Base-by-base conservation (phyloP, 345 rosid genomes). In the Erodium maritimum region DNA sequence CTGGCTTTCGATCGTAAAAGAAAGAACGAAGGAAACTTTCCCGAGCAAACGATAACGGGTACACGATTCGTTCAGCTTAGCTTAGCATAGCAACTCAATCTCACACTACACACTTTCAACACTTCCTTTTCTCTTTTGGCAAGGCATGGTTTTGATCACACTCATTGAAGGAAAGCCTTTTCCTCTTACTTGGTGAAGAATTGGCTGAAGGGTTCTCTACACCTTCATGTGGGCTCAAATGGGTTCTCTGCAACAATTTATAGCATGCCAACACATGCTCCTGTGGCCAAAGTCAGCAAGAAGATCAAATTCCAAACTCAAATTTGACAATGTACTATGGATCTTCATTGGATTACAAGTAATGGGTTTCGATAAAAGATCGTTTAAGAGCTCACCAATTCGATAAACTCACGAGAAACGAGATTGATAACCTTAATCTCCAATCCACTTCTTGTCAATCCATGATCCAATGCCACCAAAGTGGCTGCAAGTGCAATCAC, bases 231-330 rank as follows among this genome's bases (percentile, higher is more conserved):
- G 53, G 45, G 58, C 63, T 66, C 57, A 65, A 59, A 5, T 12
- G 54, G 23, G 55, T n/a, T n/a, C n/a, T 24, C 21, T 74, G 62
- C 19, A 55, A 67, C 19, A n/a, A n/a, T n/a, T n/a, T n/a, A 66
- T 82, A 82, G 73, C 91, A 82, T 50, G 58, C 21, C 54, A 71
- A 70, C 33, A 75, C 84, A 10, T 71, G 75, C 23, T 75, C 88
- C 91, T 85, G 91, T 58, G 21, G 14, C 20, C 7, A n/a, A 53
- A 29, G 5, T 29, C 37, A 29, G 37, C 42, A 58, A 18, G 22
- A 21, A 1, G 50, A 19, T 13, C 50, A 42, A 22, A 13, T 16
- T 21, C 9, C 5, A 21, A 7, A 12, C 24, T 17, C 2, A 21
- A 4, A 14, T 3, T 54, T 54, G 1, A 21, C 17, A 21, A 21